These are phyloP conservation scores for Elsinoe ampelina DNA, from an alignment of 2,329 filamentous ascomycete genomes.

Conservation along the genomic window DNA sequence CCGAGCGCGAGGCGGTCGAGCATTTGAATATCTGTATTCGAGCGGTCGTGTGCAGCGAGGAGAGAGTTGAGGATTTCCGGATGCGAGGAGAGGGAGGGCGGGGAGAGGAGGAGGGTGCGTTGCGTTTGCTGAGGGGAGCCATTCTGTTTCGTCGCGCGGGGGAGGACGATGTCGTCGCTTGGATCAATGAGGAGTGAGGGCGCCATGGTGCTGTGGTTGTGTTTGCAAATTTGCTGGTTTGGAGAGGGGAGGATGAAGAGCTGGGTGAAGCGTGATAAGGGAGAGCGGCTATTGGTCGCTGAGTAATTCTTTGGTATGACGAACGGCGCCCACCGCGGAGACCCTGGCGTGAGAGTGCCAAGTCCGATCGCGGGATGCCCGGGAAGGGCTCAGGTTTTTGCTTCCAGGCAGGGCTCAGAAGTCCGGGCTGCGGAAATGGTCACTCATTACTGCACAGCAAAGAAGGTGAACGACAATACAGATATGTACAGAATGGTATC, in stretches of 20 bases:
- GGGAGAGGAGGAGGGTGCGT: slow-evolving; percentile 76
- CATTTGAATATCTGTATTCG: slow-evolving; percentile 87
- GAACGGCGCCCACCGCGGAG: not conserved
- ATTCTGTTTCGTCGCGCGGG: slow-evolving; percentile 16
- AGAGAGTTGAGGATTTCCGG: slow-evolving; percentile 65
- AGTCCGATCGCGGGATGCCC: not conserved
- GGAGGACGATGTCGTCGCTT: slow-evolving; percentile 27
- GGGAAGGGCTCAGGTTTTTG: no score
- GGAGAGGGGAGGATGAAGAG: not conserved
- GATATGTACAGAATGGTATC: slow-evolving; percentile 1
- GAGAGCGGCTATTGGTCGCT: not conserved
- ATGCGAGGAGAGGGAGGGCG: slow-evolving; percentile 79
- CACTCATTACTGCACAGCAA: no score
- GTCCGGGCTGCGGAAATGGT: no score
- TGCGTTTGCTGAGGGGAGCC: slow-evolving; percentile 25
- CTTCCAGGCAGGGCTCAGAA: not conserved
- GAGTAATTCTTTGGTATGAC: slow-evolving; percentile 7
- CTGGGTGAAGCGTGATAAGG: not conserved
- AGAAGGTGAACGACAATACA: not conserved
- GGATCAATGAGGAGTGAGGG: slow-evolving; percentile 32
- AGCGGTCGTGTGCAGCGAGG: slow-evolving; percentile 63
- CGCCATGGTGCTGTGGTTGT: slow-evolving; percentile 25
- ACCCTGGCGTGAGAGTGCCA: not conserved
- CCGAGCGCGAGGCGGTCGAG: slow-evolving; percentile 82
- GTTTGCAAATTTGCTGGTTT: not conserved